phyloP scores from a whole-genome alignment of 176 grass and related monocot species.

The Miscanthus lutarioriparius region DNA sequence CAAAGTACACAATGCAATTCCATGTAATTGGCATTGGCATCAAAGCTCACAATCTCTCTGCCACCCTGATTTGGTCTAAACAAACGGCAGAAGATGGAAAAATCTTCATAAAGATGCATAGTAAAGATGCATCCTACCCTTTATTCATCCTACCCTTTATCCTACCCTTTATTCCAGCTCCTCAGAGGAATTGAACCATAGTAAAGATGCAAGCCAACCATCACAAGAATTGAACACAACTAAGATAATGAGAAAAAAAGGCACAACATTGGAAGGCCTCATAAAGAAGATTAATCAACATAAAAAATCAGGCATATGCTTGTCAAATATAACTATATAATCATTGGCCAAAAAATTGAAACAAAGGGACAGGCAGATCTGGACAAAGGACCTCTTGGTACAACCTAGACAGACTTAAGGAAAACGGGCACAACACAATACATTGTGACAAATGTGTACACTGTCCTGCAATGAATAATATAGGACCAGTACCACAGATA shows the following conservation, averaged over 20 bases:
- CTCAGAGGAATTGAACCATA: background rate
- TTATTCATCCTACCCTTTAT: no score
- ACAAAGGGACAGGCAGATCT: background rate
- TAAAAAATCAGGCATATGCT: constrained; percentile 24
- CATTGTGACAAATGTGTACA: background rate
- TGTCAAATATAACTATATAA: constrained; percentile 8
- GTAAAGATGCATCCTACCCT: no score
- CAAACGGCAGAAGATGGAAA: background rate
- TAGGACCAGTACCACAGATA: background rate
- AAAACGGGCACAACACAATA: background rate
- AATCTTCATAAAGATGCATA: background rate
- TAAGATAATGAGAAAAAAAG: background rate
- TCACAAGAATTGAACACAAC: background rate
- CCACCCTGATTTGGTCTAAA: background rate
- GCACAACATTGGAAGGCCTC: background rate
- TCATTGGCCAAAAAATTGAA: background rate
- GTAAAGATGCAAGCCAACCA: background rate
- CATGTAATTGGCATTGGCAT: background rate
- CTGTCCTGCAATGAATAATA: background rate
- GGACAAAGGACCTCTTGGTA: background rate
- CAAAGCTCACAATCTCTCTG: background rate
- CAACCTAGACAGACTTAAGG: background rate
- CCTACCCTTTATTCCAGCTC: background rate
- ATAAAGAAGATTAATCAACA: constrained; percentile 15
- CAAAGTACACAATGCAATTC: background rate